Evolutionary conservation across 805 yeast species (phyloP), one percentile per base, ranked within the genome.

Genomic region (Lipomyces chichibuensis): DNA sequence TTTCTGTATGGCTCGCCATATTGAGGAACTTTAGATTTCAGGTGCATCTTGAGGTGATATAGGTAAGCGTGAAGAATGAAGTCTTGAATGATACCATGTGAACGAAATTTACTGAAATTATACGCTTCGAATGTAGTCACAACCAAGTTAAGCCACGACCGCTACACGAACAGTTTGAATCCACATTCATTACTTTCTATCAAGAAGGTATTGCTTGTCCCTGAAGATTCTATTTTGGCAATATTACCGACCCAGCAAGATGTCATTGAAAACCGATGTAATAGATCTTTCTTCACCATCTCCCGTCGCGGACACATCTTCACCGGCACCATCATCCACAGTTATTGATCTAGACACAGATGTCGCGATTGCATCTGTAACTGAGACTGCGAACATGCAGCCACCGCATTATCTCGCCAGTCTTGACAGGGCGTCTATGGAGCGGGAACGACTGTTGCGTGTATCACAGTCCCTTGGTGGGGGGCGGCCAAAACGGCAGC

Each of bases 401-500:
- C 49, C 13, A 7, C 20, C 23, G 23, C 49, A 43, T 43, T 43
- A 17, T n/a, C 52, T 68, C 13, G 62, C 62, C 29, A 17, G 60
- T 27, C 51, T 69, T 17, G 68, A 69, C n/a, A 62, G 71, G 11
- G 65, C 69, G 0, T 66, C 68, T 8, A 69, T 69, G 71, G 71
- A 69, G 35, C 64, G 67, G 6, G 71, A 69, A 51, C 54, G 71
- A 11, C 54, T 69, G 53, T 59, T 62, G 32, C 53, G 71, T 9
- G 51, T 65, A 11, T 57, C 71, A 20, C 29, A 59, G 20, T 53
- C 66, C 17, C 49, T 29, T 11, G 71, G 71, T 7, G 71, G 71
- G 33, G 69, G 66, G 11, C 57, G 71, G 8, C 64, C 68, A 27
- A 67, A 67, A 32, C 65, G 71, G 27, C 53, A n/a, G 25, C 65